Evolutionary conservation across 768 basidiomycete species (phyloP), one percentile per base, ranked within the genome.

Genomic region (Tulasnella sp.): DNA sequence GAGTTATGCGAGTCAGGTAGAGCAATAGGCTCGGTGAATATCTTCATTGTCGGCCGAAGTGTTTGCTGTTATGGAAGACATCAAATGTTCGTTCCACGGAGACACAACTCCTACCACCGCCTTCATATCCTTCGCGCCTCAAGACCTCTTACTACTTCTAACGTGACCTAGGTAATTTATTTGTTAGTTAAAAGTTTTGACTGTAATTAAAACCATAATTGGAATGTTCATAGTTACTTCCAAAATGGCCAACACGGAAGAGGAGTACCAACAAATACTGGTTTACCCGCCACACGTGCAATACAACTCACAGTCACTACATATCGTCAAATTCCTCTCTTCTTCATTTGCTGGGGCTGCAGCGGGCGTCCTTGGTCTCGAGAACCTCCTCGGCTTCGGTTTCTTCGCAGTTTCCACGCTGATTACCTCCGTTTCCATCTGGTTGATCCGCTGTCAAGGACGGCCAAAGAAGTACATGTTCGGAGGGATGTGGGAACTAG

Each of bases 361-460:
- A 1, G 88, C 92, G 0, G 93, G 93, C 27, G 84, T 93, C 61
- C 82, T 96, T 9, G 93, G 93, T 21, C 80, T 95, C 23, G 82
- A 88, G 67, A 94, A 93, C 71, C 81, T 80, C 76, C 74, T 76
- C 49, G 93, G 93, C 21, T 94, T 95, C 70, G 76, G 80, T 30
- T 72, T 94, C 64, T 93, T 96, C 74, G 68, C 83, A 56, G 66
- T 74, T 23, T 78, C 88, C 0, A 85, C 83, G 2, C 69, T 88
- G 49, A 72, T 85, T 51, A 86, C 86, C 7, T 80, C 88, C 29
- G 71, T 78, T 4, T 77, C 79, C 62, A 78, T 91, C 27, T 80
- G 80, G 63, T 68, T 75, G 26, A 69, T 93, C 64, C 92, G 89
- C 66, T 92, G 88, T 73, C 75, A 77, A 54, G 80, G 82, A 2